phyloP scores from a whole-genome alignment of 345 rosid species.

The Bretschneidera sinensis region DNA sequence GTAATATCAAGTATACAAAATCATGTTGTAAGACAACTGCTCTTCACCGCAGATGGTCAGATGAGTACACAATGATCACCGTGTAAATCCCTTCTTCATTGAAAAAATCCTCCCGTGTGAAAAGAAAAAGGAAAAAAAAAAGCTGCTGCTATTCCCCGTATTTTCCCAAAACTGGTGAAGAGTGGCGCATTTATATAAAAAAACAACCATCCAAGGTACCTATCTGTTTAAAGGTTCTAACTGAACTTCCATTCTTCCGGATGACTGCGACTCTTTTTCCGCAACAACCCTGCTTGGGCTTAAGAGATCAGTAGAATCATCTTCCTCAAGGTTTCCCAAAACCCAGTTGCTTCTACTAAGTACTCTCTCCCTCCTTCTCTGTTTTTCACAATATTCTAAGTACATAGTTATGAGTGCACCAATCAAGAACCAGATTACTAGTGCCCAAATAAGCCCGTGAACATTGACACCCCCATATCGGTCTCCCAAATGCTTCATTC shows the following conservation, averaged over 20 bases:
- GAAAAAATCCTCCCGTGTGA: too few species aligned
- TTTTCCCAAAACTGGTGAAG: background rate
- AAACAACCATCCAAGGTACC: background rate
- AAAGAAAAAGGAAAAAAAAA: too few species aligned
- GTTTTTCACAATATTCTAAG: slow-evolving; percentile 41
- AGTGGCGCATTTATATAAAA: background rate
- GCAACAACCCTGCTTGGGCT: slow-evolving; percentile 13
- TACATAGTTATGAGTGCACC: slow-evolving; percentile 43
- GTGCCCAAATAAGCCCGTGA: slow-evolving; percentile 63
- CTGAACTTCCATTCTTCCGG: slow-evolving; percentile 79
- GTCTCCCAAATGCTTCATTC: slow-evolving; percentile 71
- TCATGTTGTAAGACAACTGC: too few species aligned
- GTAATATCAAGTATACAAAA: too few species aligned
- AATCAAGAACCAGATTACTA: slow-evolving; percentile 65
- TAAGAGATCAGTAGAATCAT: slow-evolving; percentile 72
- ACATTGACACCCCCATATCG: slow-evolving; percentile 72
- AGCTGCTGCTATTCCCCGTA: background rate
- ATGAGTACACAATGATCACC: too few species aligned
- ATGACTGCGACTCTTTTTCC: slow-evolving; percentile 35
- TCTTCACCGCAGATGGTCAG: background rate
- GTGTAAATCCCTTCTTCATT: too few species aligned
- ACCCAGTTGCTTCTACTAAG: slow-evolving; percentile 79
- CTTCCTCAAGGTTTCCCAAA: slow-evolving; percentile 73
- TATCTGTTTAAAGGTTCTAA: slow-evolving; percentile 74
- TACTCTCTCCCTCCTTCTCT: slow-evolving; percentile 41